phyloP scores from a whole-genome alignment of 345 rosid genomes.

The Eutrema japonicum region DNA sequence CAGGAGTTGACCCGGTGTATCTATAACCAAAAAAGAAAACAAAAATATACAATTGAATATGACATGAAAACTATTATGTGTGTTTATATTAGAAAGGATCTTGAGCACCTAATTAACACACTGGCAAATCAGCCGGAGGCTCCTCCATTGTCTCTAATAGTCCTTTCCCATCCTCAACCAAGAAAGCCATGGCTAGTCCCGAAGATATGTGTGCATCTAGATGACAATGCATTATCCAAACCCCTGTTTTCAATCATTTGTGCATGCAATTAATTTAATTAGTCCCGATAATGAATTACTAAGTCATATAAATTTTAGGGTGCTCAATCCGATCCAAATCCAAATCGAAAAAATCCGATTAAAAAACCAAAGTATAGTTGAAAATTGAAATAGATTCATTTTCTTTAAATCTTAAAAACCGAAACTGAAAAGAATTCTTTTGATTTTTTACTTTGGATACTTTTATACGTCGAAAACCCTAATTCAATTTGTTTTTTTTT shows the following conservation, averaged over 20 bases:
- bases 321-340: not conserved
- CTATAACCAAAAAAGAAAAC: constrained; percentile 28
- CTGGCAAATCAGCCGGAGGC: constrained; percentile 77
- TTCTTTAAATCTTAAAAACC: not conserved
- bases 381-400: not conserved
- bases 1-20: constrained; percentile 10
- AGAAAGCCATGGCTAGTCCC: constrained; percentile 91
- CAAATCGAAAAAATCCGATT: not conserved
- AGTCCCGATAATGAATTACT: not conserved
- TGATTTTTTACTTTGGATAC: not conserved
- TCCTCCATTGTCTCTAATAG: constrained; percentile 55
- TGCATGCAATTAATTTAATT: not conserved
- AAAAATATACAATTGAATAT: constrained; percentile 25
- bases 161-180: constrained; percentile 79
- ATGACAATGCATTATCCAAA: constrained; percentile 98
- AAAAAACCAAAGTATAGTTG: not conserved
- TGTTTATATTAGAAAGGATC: not conserved
- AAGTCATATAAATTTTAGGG: not conserved
- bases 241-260: constrained; percentile 52
- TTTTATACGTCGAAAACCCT: too few relatives aligned
- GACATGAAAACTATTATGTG: constrained; percentile 23
- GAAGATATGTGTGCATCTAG: constrained; percentile 87
- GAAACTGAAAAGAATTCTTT: not conserved
- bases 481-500: not conserved
- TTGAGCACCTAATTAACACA: constrained; percentile 48